Conservation (phyloP, 1,284 basidiomycete species). For the Cryptococcus floricola region DNA sequence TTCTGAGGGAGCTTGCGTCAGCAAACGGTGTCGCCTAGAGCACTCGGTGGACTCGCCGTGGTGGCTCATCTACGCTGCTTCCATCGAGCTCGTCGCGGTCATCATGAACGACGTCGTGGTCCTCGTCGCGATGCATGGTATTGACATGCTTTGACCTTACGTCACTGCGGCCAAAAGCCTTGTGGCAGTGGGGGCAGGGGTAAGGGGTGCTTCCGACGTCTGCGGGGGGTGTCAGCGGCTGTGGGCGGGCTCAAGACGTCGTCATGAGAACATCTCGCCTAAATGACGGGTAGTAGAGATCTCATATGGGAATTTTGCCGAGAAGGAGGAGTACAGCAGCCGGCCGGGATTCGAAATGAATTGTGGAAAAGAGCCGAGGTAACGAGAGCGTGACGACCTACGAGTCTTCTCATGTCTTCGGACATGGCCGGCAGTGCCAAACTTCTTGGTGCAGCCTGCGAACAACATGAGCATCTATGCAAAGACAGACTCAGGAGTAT, state of each 20-base stretch:
- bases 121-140: conserved; percentile 23
- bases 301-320: too few species aligned
- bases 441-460: conserved; percentile 31
- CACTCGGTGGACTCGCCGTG: too few species aligned
- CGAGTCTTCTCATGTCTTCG: conserved; percentile 33
- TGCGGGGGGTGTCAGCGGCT: conserved; percentile 4
- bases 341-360: not conserved
- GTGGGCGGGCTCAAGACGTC: not conserved
- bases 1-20: too few species aligned
- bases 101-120: not conserved
- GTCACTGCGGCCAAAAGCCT: conserved; percentile 32
- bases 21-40: too few species aligned
- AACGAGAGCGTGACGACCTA: conserved; percentile 12
- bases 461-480: too few species aligned
- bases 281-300: too few species aligned
- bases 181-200: conserved; percentile 29
- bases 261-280: not conserved
- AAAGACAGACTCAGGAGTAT: too few species aligned
- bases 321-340: too few species aligned
- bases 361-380: not conserved
- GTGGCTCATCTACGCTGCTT: too few species aligned
- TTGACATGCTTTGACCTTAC: conserved; percentile 32
- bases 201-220: conserved; percentile 33
- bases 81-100: not conserved
- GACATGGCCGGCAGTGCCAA: conserved; percentile 33